Evolutionary conservation across 441 rosid species (phyloP).

Genomic region (Gossypium trilobum): DNA sequence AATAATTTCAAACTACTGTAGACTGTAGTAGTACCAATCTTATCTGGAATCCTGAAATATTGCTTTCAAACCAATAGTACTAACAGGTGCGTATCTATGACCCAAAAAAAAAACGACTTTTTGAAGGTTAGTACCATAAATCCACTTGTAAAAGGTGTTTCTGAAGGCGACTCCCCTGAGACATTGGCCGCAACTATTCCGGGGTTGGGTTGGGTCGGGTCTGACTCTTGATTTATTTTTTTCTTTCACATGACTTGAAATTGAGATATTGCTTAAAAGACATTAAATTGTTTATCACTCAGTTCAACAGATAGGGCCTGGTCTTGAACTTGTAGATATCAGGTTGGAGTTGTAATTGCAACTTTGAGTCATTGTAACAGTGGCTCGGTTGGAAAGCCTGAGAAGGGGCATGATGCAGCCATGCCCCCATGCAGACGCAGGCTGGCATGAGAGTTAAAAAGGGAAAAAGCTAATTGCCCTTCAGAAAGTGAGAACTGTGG

Average conservation of each 20-base stretch:
- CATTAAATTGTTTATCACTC: neutral
- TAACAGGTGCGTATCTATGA: neutral
- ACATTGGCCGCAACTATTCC: neutral
- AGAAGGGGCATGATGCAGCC: neutral
- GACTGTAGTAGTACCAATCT: neutral
- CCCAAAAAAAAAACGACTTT: neutral
- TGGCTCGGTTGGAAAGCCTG: neutral
- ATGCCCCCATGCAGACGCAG: neutral
- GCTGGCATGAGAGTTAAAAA: neutral
- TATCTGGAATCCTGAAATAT: neutral
- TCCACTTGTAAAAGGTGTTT: neutral
- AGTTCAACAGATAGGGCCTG: neutral
- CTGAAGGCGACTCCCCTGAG: neutral
- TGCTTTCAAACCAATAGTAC: neutral
- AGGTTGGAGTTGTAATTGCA: neutral
- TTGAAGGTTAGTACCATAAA: neutral
- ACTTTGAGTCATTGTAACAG: neutral
- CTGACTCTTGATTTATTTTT: neutral
- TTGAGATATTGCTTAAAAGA: too few relatives aligned
- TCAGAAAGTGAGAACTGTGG: neutral
- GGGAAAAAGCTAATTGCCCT: neutral
- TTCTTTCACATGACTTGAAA: neutral
- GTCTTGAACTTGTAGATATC: conserved; percentile 1
- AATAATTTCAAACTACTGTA: neutral
- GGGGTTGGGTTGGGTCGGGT: too few relatives aligned